Base-by-base conservation (phyloP, 73 alveolate species). In the Blepharisma japonicum region DNA sequence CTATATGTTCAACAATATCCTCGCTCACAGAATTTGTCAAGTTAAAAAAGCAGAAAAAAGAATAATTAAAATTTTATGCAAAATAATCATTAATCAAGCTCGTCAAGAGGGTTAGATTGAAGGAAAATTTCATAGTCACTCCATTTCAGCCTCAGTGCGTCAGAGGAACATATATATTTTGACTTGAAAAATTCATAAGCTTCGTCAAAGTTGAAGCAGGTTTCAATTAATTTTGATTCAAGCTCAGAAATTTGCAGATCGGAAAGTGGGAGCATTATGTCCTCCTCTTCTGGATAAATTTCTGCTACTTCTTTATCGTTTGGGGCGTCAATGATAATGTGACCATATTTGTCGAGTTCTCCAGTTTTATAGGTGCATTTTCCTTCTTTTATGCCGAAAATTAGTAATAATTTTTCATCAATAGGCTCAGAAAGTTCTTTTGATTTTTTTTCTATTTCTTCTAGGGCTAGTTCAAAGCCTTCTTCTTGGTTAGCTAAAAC, bases 291-390 rank as follows among this genome's bases (percentile, higher is more conserved):
- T n/a, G n/a, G n/a, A 45, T 70, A 18, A 2, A 0, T 70, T 45
- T 18, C 27, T 70, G 23, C 6, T 2, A 23, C 39, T 45, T 70
- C 32, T 9, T 18, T 7, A 2, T 70, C 46, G 11, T 70, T 25
- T 25, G 38, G 77, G 0, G 3, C 77, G 11, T 18, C 76, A 18
- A 9, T 21, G 66, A 70, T 45, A 14, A 9, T 47, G 23, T 70
- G 11, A 0, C 80, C 80, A 5, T 38, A 70, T 2, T 70, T n/a
- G 66, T 70, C 80, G 0, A 70, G 27, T 14, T 70, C 42, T 45
- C 80, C 80, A 39, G 77, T 39, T 70, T 47, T n/a, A 25, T 70
- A 70, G 9, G 9, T 45, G 70, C 11, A 7, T 39, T 14, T 45
- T n/a, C 80, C 80, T 14, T 48, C 55, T 70, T 70, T 14, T 9